A percentile compares a stretch with the other conserved stretches of the same genome.
These are phyloP conservation scores for Phytomonas serpens DNA, from an alignment of 208 protist species.

Conservation along the genomic window DNA sequence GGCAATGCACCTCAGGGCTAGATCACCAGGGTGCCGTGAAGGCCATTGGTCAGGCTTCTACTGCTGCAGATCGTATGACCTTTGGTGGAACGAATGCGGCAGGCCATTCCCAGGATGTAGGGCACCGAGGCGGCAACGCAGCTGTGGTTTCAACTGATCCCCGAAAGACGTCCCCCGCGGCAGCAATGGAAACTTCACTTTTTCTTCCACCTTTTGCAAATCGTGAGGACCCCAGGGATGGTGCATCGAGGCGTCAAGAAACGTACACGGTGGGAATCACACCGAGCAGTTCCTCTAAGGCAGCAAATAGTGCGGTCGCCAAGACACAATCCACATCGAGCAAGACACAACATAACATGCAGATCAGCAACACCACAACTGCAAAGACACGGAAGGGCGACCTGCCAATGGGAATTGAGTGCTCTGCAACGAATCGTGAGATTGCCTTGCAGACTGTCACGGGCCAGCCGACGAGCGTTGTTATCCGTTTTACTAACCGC, in stretches of 20 bases:
- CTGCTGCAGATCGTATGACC: background rate
- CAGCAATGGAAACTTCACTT: background rate
- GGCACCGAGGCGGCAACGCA: background rate
- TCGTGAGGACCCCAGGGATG: background rate
- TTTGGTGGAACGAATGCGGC: background rate
- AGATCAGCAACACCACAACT: background rate
- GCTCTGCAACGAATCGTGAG: background rate
- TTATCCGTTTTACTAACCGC: constrained; percentile 70
- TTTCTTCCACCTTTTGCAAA: background rate
- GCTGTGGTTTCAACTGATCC: background rate
- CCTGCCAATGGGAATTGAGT: background rate
- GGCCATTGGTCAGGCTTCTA: background rate
- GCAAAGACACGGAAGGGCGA: background rate
- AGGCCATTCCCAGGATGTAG: background rate
- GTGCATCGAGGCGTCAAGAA: background rate
- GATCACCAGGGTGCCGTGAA: background rate
- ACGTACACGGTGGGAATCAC: background rate
- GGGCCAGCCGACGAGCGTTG: constrained; percentile 6
- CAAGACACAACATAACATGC: background rate
- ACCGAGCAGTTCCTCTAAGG: background rate
- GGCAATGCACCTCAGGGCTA: background rate
- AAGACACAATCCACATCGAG: background rate
- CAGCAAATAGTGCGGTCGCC: background rate
- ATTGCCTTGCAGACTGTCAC: constrained; percentile 4
- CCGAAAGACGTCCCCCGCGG: background rate